phyloP scores from a whole-genome alignment of 306 rosid genomes.

The Castanospermum australe region DNA sequence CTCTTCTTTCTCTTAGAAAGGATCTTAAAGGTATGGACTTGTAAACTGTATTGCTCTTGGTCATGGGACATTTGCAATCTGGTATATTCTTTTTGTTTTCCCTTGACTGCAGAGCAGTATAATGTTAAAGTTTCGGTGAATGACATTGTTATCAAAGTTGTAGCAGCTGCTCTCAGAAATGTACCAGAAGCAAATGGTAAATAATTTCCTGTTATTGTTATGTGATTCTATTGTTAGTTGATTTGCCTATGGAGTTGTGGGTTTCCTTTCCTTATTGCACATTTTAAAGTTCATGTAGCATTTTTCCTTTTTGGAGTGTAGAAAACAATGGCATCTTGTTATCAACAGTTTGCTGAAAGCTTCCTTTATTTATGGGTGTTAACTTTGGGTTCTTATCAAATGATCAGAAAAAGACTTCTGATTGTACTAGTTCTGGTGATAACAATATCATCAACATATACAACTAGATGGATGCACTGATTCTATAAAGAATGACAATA shows the following conservation, averaged over 20 bases:
- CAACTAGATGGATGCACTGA: not conserved
- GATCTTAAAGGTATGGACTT: slow-evolving; percentile 76
- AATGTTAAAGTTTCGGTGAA: slow-evolving; percentile 95
- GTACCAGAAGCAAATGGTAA: slow-evolving; percentile 95
- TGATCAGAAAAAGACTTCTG: not conserved
- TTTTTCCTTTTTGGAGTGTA: slow-evolving; percentile 2
- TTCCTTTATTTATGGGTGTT: not conserved
- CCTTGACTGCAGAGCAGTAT: slow-evolving; percentile 70
- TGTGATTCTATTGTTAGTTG: not conserved
- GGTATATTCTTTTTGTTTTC: slow-evolving; percentile 30
- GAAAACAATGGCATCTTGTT: not conserved
- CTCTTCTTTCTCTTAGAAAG: slow-evolving; percentile 90
- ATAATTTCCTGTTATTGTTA: slow-evolving; percentile 16
- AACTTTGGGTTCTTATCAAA: slow-evolving; percentile 6
- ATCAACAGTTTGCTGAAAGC: not conserved
- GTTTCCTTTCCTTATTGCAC: slow-evolving; percentile 7
- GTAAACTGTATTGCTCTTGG: slow-evolving; percentile 10
- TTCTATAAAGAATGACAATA: not conserved
- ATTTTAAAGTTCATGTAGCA: not conserved
- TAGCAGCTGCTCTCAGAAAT: slow-evolving; percentile 85
- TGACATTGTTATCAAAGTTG: slow-evolving; percentile 94
- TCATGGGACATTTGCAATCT: slow-evolving; percentile 2
- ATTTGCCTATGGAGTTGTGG: not conserved
- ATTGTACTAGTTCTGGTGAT: too few relatives aligned
- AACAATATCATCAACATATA: not conserved